Evolutionary conservation across 2,329 filamentous ascomycete species (phyloP).

Genomic region (Ophiostoma tasmaniense): DNA sequence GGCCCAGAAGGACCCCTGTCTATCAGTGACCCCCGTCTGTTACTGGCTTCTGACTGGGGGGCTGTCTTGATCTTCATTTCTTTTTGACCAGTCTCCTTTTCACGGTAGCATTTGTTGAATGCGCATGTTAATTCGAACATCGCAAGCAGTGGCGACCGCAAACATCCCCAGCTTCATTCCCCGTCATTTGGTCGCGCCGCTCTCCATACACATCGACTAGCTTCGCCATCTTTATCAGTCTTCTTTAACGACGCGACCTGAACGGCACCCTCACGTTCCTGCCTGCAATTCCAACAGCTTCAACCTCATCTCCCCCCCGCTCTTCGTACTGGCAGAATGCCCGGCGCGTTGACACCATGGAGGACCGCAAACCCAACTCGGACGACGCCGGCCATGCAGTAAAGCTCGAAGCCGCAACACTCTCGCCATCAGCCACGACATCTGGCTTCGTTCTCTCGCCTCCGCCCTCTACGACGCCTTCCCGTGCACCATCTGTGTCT

Average conservation of each 20-base stretch:
- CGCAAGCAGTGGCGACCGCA: background rate
- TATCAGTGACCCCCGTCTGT: background rate
- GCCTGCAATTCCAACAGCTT: background rate
- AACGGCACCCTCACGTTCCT: background rate
- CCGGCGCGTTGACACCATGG: constrained; percentile 21
- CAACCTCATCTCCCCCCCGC: background rate
- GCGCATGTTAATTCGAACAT: background rate
- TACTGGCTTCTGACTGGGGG: background rate
- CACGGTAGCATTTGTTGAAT: background rate
- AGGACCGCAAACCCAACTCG: constrained; percentile 17
- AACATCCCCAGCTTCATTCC: background rate
- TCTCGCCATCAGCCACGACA: background rate
- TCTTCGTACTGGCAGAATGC: constrained; percentile 12
- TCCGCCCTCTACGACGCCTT: constrained; percentile 2
- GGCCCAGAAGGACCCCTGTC: constrained; percentile 9
- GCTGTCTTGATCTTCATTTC: constrained; percentile 12
- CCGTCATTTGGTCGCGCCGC: background rate
- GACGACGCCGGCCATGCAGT: constrained; percentile 16
- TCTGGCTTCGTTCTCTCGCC: constrained; percentile 6
- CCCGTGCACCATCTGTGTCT: background rate
- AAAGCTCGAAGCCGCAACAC: constrained; percentile 1
- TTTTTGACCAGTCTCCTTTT: constrained; percentile 3
- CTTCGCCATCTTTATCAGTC: background rate
- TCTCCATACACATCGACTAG: background rate
- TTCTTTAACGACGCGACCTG: background rate